These are phyloP conservation scores for Gossypium australe DNA, from an alignment of 345 rosid genomes.

Conservation along the genomic window DNA sequence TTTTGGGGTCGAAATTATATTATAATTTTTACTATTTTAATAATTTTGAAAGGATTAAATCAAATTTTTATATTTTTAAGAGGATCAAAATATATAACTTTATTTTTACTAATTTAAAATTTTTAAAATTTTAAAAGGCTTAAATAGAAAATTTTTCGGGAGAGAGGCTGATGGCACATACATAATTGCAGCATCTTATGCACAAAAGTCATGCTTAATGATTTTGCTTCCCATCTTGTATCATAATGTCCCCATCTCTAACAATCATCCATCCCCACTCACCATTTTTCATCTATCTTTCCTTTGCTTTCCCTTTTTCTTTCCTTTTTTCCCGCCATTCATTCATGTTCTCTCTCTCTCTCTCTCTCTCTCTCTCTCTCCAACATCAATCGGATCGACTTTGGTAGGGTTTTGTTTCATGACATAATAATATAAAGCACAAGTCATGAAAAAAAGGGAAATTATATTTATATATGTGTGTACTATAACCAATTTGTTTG, in stretches of 20 bases:
- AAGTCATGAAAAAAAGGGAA: too few species aligned
- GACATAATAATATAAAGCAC: neutral
- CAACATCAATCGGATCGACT: neutral
- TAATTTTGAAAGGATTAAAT: too few species aligned
- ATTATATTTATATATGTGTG: too few species aligned
- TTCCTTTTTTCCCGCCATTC: neutral
- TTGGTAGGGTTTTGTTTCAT: neutral
- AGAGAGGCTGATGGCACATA: constrained; percentile 35
- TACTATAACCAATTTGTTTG: neutral
- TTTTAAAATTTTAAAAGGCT: too few species aligned
- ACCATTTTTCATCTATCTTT: neutral
- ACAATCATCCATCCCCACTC: constrained; percentile 24
- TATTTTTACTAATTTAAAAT: too few species aligned
- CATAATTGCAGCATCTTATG: constrained; percentile 53
- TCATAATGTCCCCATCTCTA: constrained; percentile 31
- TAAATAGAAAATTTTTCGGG: neutral
- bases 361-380: neutral
- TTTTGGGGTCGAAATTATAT: too few species aligned
- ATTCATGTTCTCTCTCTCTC: neutral
- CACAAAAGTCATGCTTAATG: constrained; percentile 53
- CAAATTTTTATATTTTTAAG: too few species aligned
- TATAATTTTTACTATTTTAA: too few species aligned
- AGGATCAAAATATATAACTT: too few species aligned
- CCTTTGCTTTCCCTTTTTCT: neutral
- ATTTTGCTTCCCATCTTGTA: constrained; percentile 54